A percentile compares a stretch with the other conserved stretches of the same genome.
These are phyloP conservation scores for Colletotrichum cereale DNA, from an alignment of 2,329 filamentous ascomycete genomes.

Conservation along the genomic window DNA sequence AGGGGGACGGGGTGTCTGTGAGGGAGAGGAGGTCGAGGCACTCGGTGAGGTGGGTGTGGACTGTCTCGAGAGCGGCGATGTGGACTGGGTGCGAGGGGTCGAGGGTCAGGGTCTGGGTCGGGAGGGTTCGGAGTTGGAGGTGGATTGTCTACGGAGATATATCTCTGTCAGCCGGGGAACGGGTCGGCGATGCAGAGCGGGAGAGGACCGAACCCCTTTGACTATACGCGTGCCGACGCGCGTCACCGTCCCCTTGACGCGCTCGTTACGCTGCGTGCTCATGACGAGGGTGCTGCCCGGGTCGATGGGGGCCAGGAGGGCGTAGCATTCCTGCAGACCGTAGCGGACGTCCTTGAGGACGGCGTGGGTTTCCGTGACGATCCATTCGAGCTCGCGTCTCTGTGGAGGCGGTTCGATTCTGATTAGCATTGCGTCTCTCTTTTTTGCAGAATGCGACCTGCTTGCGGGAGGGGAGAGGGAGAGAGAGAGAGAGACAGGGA, in stretches of 20 bases:
- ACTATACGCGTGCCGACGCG: conserved; percentile 91
- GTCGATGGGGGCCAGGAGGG: conserved; percentile 85
- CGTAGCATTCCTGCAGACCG: conserved; percentile 89
- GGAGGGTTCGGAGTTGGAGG: conserved; percentile 79
- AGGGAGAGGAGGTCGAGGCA: conserved; percentile 87
- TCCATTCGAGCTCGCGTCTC: conserved; percentile 68
- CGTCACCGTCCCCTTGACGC: conserved; percentile 92
- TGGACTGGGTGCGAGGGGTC: conserved; percentile 64
- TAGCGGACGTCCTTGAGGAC: conserved; percentile 65
- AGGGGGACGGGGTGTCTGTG: conserved; percentile 61
- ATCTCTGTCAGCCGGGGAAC: background rate
- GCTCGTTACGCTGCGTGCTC: conserved; percentile 87
- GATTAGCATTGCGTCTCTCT: conserved; percentile 47
- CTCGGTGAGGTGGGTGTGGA: conserved; percentile 83
- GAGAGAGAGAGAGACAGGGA: background rate
- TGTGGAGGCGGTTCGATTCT: conserved; percentile 47
- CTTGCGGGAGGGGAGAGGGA: background rate
- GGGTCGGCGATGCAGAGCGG: background rate
- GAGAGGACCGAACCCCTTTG: conserved; percentile 79
- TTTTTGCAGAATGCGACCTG: background rate
- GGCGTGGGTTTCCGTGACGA: conserved; percentile 62
- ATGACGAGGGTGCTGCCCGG: conserved; percentile 90
- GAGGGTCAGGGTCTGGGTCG: conserved; percentile 62
- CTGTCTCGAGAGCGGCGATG: conserved; percentile 77
- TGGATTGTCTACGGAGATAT: conserved; percentile 74